Base-by-base conservation (phyloP, 139 green algal genomes). In the Chlamydomonas sphaeroides region DNA sequence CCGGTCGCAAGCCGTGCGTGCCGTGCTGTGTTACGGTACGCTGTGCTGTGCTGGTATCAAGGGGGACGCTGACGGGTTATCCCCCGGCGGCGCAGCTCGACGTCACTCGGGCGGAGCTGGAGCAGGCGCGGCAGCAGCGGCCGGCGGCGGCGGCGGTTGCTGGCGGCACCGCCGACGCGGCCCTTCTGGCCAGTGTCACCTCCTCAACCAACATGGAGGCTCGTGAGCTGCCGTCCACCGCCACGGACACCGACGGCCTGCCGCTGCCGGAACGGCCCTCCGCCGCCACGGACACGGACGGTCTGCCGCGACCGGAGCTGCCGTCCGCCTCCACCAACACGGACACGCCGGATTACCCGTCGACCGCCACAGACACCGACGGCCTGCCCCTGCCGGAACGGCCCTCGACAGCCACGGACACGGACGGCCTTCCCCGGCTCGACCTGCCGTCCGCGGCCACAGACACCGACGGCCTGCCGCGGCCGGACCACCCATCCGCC, bases 181-280 rank as follows among this genome's bases (percentile, higher is more conserved):
- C n/a, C n/a, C n/a, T n/a, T n/a, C n/a, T n/a, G 10, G 45, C 45
- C 49, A 56, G 49, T 20, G 8, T 20, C 49, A 11, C 21, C 49
- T 17, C 49, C 8, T 17, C 49, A 17, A 56, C 49, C 6, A 56
- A 56, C 49, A 56, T 20, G 10, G 49, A 56, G 18, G 6, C 8
- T 20, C 25, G 18, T 11, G 72, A 79, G 26, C 45, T 57, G 25
- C 39, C 74, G 5, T 7, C 59, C 6, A 59, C 41, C 11, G 53
- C 59, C 17, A 70, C 74, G 3, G 74, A 80, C 26, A 80, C 59
- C 0, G 59, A 62, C 0, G 74, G 74, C 28, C 30, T 80, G 41
- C 56, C 56, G 15, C 15, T 15, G 7, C 59, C 59, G 28, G 28
- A 20, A 28, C 28, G 10, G 30, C 6, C 59, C 4, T 23, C 59